phyloP scores from a whole-genome alignment of 2,329 filamentous ascomycete genomes.

The Cordyceps tenuipes region DNA sequence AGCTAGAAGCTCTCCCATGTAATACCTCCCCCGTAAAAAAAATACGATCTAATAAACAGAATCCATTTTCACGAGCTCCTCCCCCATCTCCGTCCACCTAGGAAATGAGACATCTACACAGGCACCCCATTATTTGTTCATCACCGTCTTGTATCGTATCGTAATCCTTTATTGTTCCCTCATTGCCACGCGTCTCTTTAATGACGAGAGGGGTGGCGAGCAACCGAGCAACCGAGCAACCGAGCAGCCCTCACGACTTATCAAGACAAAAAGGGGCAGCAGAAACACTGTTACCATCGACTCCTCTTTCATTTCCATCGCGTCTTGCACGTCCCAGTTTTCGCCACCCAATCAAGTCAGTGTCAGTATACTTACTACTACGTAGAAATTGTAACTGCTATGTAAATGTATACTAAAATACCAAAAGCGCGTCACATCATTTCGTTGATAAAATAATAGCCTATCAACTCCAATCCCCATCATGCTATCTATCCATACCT shows the following conservation, averaged over 20 bases:
- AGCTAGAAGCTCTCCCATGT: not conserved
- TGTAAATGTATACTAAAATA: not conserved
- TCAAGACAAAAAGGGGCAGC: not conserved
- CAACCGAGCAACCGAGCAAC: no score
- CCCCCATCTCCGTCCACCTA: not conserved
- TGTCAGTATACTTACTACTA: not conserved
- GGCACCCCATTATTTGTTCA: not conserved
- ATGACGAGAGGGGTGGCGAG: not conserved
- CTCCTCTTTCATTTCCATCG: not conserved
- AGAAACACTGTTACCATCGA: no score
- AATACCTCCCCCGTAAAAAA: not conserved
- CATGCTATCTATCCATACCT: no score
- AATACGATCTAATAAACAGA: not conserved
- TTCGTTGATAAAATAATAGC: no score
- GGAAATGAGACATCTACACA: not conserved
- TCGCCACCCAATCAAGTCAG: not conserved
- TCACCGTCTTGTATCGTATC: not conserved
- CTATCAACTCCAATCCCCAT: no score
- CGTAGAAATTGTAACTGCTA: no score
- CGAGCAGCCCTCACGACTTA: no score
- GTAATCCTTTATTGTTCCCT: not conserved
- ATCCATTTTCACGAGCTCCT: not conserved
- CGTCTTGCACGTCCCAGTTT: not conserved
- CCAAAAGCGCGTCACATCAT: no score
- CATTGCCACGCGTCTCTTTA: not conserved